These are phyloP conservation scores for Ettlia oleoabundans DNA, from an alignment of 139 green algal species.

Conservation along the genomic window DNA sequence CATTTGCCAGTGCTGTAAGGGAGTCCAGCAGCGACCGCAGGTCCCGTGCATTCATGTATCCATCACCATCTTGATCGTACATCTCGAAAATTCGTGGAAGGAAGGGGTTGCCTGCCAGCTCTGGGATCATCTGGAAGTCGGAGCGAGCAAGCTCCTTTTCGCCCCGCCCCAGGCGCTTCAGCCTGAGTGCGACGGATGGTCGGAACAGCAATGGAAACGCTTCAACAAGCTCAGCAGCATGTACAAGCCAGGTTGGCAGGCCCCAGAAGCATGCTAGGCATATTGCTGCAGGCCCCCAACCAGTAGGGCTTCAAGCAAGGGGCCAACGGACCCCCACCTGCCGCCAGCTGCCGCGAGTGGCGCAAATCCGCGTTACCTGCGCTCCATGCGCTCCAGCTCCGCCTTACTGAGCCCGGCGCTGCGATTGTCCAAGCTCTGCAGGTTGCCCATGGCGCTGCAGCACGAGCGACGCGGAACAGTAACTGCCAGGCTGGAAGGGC, in stretches of 20 bases:
- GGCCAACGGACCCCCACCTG: too few species aligned
- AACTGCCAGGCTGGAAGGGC: too few species aligned
- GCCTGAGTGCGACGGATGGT: too few species aligned
- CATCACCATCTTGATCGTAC: conserved; percentile 47
- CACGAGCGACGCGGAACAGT: background rate
- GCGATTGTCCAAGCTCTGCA: conserved; percentile 27
- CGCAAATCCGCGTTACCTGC: too few species aligned
- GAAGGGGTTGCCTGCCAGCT: conserved; percentile 57
- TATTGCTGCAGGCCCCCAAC: too few species aligned
- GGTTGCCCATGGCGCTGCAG: conserved; percentile 37
- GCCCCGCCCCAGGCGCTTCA: conserved; percentile 42
- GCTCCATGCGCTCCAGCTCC: conserved; percentile 52
- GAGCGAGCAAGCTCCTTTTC: conserved; percentile 37
- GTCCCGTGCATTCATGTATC: conserved; percentile 34
- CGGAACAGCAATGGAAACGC: too few species aligned
- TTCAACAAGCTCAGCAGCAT: background rate
- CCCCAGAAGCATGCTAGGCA: too few species aligned
- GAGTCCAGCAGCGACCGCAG: conserved; percentile 37
- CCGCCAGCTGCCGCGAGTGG: too few species aligned
- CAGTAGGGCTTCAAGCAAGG: too few species aligned
- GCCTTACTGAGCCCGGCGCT: conserved; percentile 30
- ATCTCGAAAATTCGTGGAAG: conserved; percentile 54
- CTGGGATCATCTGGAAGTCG: conserved; percentile 49
- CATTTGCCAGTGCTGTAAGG: conserved; percentile 20
- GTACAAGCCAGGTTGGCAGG: too few species aligned